Conservation (phyloP, 441 rosid genomes). For the Dalechampia spathulata region DNA sequence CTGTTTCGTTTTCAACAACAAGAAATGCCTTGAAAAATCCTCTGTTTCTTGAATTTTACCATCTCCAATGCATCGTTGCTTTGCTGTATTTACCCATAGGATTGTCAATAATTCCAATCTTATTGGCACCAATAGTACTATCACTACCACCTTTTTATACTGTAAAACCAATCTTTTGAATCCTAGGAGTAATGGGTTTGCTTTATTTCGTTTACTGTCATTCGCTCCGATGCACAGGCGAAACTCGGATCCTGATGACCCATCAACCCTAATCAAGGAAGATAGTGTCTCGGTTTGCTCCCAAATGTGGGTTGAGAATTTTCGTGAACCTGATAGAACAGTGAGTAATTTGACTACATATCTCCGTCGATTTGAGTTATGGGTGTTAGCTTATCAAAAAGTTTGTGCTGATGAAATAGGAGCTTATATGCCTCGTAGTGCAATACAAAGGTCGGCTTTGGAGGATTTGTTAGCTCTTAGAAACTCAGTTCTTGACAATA, state of each 20-base stretch:
- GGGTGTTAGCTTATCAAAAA: conserved; percentile 91
- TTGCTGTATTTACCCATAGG: conserved; percentile 27
- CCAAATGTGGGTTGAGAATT: conserved; percentile 92
- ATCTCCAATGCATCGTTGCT: conserved; percentile 51
- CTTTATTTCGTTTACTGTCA: conserved; percentile 39
- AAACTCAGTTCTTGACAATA: conserved; percentile 86
- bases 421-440: conserved; percentile 74
- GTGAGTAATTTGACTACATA: conserved; percentile 53
- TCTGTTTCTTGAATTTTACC: not conserved
- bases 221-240: conserved; percentile 45
- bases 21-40: conserved; percentile 10
- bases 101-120: conserved; percentile 19
- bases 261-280: conserved; percentile 68
- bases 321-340: conserved; percentile 55
- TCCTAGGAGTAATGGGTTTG: conserved; percentile 27
- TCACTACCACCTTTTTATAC: conserved; percentile 14
- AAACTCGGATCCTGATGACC: conserved; percentile 71
- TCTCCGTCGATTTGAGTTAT: conserved; percentile 73
- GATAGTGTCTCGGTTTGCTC: conserved; percentile 90
- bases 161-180: conserved; percentile 22
- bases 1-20: too few relatives aligned
- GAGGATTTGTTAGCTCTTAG: conserved; percentile 75
- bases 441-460: conserved; percentile 65
- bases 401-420: conserved; percentile 80
- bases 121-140: not conserved